Conservation (phyloP, 106 monocot species). For the Apostasia ramifera region DNA sequence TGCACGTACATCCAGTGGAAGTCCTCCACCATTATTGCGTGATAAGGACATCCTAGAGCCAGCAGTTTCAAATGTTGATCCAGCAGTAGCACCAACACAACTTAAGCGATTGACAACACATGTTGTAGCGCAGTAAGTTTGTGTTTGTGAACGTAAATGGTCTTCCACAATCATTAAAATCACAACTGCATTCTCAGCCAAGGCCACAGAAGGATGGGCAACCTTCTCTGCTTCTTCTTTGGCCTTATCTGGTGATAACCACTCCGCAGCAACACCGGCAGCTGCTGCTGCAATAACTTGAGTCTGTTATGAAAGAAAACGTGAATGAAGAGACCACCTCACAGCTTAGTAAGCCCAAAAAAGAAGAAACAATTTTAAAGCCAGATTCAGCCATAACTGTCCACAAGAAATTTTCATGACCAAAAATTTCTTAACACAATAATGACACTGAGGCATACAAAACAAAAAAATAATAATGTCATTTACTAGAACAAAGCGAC, state of each 20-base stretch:
- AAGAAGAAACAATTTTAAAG: not conserved
- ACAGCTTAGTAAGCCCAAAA: not conserved
- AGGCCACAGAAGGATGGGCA: constrained; percentile 81
- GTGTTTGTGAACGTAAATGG: constrained; percentile 82
- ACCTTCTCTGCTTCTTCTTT: constrained; percentile 89
- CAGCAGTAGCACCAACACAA: constrained; percentile 30
- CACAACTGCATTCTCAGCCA: constrained; percentile 96
- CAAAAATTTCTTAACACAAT: too few species aligned
- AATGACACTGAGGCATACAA: too few species aligned
- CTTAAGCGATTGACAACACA: constrained; percentile 31
- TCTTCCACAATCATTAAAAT: constrained; percentile 97
- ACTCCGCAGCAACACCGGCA: constrained; percentile 95
- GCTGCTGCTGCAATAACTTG: constrained; percentile 99
- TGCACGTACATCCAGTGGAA: constrained; percentile 84
- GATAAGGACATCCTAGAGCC: constrained; percentile 35
- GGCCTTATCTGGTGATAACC: constrained; percentile 76
- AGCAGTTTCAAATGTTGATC: constrained; percentile 27
- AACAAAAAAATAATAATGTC: too few species aligned
- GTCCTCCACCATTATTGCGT: constrained; percentile 60
- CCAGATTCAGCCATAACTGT: too few species aligned
- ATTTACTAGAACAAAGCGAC: too few species aligned
- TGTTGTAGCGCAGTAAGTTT: constrained; percentile 40
- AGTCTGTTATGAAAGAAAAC: constrained; percentile 55
- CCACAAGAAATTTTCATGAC: too few species aligned
- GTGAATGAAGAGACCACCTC: constrained; percentile 7